A percentile compares a stretch with the other conserved stretches of the same genome.
Conservation (phyloP, 148 eudicot species). For the Fagopyrum homotropicum region DNA sequence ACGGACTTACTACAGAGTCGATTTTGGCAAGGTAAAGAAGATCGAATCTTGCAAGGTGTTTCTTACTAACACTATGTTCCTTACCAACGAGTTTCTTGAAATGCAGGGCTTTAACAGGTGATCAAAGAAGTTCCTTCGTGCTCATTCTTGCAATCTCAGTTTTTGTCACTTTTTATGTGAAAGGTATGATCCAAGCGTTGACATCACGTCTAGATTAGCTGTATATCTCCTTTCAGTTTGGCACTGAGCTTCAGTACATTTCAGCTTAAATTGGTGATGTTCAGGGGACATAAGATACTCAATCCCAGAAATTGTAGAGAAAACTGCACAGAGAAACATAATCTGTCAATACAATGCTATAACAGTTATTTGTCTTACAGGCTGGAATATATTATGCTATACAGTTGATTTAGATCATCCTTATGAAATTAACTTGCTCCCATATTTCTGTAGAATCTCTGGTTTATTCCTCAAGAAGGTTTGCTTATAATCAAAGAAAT, state of each 20-base stretch:
- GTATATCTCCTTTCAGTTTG: not conserved
- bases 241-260: not conserved
- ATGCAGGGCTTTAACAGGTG: conserved; percentile 49
- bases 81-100: conserved; percentile 4
- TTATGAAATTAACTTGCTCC: too few species aligned
- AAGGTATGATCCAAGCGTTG: conserved; percentile 21
- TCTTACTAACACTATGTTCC: not conserved
- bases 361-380: too few species aligned
- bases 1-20: conserved; percentile 40
- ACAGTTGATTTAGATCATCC: too few species aligned
- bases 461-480: too few species aligned
- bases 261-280: conserved; percentile 31
- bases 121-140: conserved; percentile 25
- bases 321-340: conserved; percentile 41
- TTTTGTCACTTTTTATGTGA: conserved; percentile 29
- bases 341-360: conserved; percentile 1
- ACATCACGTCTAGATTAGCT: not conserved
- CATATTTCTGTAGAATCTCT: too few species aligned
- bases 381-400: too few species aligned
- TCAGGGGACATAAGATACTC: conserved; percentile 73
- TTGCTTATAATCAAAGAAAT: too few species aligned
- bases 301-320: conserved; percentile 84
- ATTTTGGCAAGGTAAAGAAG: conserved; percentile 23
- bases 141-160: conserved; percentile 21
- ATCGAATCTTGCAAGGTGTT: not conserved